Evolutionary conservation across 345 rosid genomes (phyloP).

Genomic region (Populus euphratica): DNA sequence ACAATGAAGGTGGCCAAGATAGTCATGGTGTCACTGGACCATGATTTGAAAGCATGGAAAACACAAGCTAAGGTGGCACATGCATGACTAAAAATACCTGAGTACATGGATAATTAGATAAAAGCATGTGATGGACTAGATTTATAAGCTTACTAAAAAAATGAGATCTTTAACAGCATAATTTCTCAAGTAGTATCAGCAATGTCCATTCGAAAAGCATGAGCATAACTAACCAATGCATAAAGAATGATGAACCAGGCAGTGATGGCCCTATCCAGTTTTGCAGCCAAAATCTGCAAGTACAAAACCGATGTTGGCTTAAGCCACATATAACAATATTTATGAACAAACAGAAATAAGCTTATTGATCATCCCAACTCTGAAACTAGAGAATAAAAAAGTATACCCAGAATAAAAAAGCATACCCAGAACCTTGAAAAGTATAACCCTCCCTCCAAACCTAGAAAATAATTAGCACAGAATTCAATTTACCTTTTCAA

Average conservation of each 20-base stretch:
- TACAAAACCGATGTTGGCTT: conserved; percentile 13
- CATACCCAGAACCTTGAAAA: neutral
- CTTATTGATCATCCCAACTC: neutral
- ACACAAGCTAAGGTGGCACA: neutral
- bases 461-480: conserved; percentile 5
- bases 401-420: neutral
- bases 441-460: neutral
- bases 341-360: neutral
- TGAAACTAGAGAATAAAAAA: neutral
- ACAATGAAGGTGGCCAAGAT: neutral
- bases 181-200: neutral
- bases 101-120: neutral
- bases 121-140: neutral
- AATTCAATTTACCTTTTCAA: conserved; percentile 64
- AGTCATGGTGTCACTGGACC: neutral
- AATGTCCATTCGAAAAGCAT: neutral
- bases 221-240: conserved; percentile 66
- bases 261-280: conserved; percentile 97
- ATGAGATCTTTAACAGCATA: neutral
- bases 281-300: conserved; percentile 96
- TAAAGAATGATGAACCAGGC: conserved; percentile 75
- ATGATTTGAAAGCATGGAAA: neutral
- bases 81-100: neutral
- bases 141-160: neutral
- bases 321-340: conserved; percentile 5